Percentiles rank a stretch among this genome's conserved stretches.
Conservation (phyloP, 805 yeast genomes). For the Cyberlindnera suaveolens region DNA sequence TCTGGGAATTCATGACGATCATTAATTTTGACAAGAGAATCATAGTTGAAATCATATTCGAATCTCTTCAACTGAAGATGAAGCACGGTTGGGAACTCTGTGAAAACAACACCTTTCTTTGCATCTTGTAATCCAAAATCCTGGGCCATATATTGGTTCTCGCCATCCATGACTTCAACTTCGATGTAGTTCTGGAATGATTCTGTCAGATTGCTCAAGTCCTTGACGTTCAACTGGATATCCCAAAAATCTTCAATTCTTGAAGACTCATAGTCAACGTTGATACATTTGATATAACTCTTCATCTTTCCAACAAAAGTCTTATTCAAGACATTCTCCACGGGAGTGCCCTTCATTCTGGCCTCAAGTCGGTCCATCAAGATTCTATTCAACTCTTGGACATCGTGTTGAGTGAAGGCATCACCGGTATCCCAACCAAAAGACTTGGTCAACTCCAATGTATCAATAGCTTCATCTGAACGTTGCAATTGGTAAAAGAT, state of each 20-base stretch:
- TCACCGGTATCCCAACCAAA: conserved; percentile 98
- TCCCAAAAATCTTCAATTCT: conserved; percentile 97
- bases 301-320: conserved; percentile 97
- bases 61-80: conserved; percentile 92
- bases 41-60: conserved; percentile 88
- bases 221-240: conserved; percentile 89
- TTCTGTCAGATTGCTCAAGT: conserved; percentile 60
- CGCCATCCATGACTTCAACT: conserved; percentile 86
- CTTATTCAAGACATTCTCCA: conserved; percentile 68
- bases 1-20: conserved; percentile 90
- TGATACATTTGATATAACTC: conserved; percentile 84
- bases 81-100: conserved; percentile 84
- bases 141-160: conserved; percentile 91
- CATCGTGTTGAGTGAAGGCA: conserved; percentile 97
- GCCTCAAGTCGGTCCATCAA: conserved; percentile 90
- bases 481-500: conserved; percentile 76
- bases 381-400: conserved; percentile 91
- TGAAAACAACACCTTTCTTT: conserved; percentile 90
- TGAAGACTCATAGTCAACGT: conserved; percentile 89
- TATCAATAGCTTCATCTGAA: conserved; percentile 72
- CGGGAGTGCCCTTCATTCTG: conserved; percentile 83
- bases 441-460: conserved; percentile 79
- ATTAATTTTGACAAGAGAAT: conserved; percentile 83
- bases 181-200: conserved; percentile 86
- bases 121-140: conserved; percentile 92